Conservation (phyloP, 2,329 filamentous ascomycete genomes). For the Colletotrichum cereale region DNA sequence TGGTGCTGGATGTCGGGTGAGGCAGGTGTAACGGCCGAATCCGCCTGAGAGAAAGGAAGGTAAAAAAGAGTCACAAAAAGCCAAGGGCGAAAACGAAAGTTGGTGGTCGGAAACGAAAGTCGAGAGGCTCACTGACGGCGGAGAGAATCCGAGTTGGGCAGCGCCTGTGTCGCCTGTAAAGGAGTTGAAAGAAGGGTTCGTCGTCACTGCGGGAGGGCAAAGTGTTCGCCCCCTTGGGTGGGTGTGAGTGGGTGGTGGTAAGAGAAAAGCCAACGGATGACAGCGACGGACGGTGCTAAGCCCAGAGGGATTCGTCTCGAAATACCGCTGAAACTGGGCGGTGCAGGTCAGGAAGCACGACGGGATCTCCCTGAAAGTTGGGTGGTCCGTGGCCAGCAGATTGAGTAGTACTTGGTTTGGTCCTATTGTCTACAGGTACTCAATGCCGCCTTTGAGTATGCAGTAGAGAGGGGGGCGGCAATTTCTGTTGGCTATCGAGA, state of each 20-base stretch:
- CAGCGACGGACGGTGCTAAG: conserved; percentile 20
- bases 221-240: conserved; percentile 27
- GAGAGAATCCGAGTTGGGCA: conserved; percentile 9
- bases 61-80: conserved; percentile 4
- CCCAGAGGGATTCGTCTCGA: conserved; percentile 39
- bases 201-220: conserved; percentile 28
- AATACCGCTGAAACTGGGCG: conserved; percentile 41
- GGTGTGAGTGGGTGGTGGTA: conserved; percentile 4
- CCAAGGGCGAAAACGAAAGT: conserved; percentile 28
- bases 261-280: conserved; percentile 24
- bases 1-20: conserved; percentile 19
- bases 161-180: conserved; percentile 25
- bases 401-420: conserved; percentile 4
- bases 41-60: conserved; percentile 5
- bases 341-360: conserved; percentile 37
- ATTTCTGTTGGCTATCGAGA: conserved; percentile 23
- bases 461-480: conserved; percentile 24
- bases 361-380: conserved; percentile 29
- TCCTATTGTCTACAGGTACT: conserved; percentile 4
- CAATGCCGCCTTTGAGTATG: conserved; percentile 17
- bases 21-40: conserved; percentile 31
- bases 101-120: conserved; percentile 26
- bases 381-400: conserved; percentile 29
- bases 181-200: conserved; percentile 3
- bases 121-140: conserved; percentile 12